Conservation (phyloP, 176 grass and related monocot genomes). For the Phragmites australis region DNA sequence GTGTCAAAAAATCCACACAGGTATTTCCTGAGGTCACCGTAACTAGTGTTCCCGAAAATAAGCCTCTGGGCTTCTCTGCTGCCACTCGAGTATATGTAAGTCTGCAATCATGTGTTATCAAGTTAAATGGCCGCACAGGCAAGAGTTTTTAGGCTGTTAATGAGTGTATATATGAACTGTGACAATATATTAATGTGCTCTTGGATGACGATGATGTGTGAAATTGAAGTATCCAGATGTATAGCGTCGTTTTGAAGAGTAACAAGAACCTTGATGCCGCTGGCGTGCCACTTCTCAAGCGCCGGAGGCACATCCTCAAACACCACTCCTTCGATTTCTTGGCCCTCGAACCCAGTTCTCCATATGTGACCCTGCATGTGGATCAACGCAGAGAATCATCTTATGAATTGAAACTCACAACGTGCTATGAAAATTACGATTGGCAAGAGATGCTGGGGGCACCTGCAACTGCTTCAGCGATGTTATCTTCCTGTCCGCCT, state of each 20-base stretch:
- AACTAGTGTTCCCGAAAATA: constrained; percentile 75
- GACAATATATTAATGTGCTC: too few relatives aligned
- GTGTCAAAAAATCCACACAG: constrained; percentile 92
- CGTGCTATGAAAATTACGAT: too few relatives aligned
- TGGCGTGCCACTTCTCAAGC: constrained; percentile 63
- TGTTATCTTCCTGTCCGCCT: constrained; percentile 78
- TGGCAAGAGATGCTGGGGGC: not conserved
- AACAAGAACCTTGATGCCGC: constrained; percentile 54
- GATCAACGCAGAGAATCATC: too few relatives aligned
- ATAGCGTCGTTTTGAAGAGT: not conserved
- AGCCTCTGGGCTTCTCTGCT: constrained; percentile 97
- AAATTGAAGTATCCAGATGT: not conserved
- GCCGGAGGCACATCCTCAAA: constrained; percentile 74
- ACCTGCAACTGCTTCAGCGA: constrained; percentile 93
- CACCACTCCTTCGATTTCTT: constrained; percentile 65
- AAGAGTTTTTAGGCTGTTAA: too few relatives aligned
- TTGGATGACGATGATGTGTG: not conserved
- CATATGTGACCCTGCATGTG: constrained; percentile 65
- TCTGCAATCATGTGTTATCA: constrained; percentile 26
- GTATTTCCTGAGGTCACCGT: constrained; percentile 73
- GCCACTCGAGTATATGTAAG: constrained; percentile 94
- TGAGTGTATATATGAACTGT: too few relatives aligned
- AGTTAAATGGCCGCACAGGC: not conserved
- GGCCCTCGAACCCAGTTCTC: constrained; percentile 72
- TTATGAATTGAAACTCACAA: too few relatives aligned